phyloP scores from a whole-genome alignment of 2,329 filamentous ascomycete species.

The Pyrenochaeta sp. region DNA sequence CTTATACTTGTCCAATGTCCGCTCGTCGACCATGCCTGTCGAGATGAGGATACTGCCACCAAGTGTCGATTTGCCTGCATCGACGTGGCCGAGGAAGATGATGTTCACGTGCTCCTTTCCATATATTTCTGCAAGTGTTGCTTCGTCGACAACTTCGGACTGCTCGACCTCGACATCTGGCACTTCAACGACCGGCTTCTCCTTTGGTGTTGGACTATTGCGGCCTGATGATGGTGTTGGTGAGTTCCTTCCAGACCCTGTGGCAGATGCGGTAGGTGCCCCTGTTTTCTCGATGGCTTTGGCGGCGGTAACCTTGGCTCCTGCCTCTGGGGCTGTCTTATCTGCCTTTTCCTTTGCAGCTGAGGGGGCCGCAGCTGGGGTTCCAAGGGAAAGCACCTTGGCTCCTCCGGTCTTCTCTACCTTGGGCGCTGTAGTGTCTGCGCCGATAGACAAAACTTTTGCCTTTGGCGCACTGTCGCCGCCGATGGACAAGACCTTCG shows the following conservation, averaged over 20 bases:
- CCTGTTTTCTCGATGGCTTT: constrained; percentile 95
- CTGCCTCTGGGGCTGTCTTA: constrained; percentile 66
- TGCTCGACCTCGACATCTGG: constrained; percentile 88
- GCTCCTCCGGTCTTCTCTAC: constrained; percentile 60
- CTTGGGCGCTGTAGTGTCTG: constrained; percentile 63
- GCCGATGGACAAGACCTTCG: constrained; percentile 72
- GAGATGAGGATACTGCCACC: constrained; percentile 92
- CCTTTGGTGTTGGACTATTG: constrained; percentile 74
- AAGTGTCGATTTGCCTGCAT: constrained; percentile 96
- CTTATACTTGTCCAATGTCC: constrained; percentile 93
- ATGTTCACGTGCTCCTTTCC: constrained; percentile 95
- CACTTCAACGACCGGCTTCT: constrained; percentile 71
- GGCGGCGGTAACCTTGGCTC: constrained; percentile 82
- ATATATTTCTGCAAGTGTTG: constrained; percentile 92
- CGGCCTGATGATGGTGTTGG: constrained; percentile 84
- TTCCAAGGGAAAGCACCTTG: constrained; percentile 82
- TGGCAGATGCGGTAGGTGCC: constrained; percentile 63
- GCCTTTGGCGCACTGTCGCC: constrained; percentile 64
- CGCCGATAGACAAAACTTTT: constrained; percentile 69
- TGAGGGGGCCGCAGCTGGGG: constrained; percentile 58
- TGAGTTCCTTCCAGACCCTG: constrained; percentile 74
- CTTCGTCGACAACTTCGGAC: constrained; percentile 77
- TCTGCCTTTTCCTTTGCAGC: constrained; percentile 57
- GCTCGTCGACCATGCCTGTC: constrained; percentile 99
- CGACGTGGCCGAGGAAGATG: constrained; percentile 97